Conservation (phyloP, 2,329 filamentous ascomycete species). For the Neofusicoccum sp. region DNA sequence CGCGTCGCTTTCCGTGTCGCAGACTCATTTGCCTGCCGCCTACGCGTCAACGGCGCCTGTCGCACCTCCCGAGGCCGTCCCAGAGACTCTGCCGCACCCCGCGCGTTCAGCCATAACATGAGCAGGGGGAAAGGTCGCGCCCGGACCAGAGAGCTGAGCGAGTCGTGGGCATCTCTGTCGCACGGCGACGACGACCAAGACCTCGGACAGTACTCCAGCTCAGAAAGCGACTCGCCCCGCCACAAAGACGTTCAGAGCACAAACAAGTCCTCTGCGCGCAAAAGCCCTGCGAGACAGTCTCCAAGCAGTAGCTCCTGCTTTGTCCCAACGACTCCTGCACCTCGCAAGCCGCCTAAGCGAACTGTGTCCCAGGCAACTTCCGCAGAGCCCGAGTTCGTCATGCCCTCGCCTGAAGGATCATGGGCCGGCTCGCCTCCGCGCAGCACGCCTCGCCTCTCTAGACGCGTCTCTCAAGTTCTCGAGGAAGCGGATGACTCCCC, state of each 20-base stretch:
- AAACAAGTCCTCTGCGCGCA: neutral
- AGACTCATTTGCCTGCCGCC: neutral
- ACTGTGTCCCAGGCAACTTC: slow-evolving; percentile 22
- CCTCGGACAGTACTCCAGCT: slow-evolving; percentile 21
- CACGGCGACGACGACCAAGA: slow-evolving; percentile 23
- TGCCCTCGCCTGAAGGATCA: slow-evolving; percentile 37
- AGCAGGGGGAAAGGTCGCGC: slow-evolving; percentile 19
- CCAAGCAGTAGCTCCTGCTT: slow-evolving; percentile 15
- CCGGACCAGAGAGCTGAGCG: slow-evolving; percentile 23
- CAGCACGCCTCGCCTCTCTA: neutral
- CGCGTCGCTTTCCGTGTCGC: neutral
- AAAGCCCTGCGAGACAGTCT: neutral
- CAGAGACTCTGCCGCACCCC: neutral
- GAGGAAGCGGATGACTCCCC: neutral
- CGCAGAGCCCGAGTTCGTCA: slow-evolving; percentile 42
- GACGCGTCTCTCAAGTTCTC: neutral
- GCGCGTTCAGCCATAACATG: neutral
- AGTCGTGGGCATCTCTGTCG: slow-evolving; percentile 35
- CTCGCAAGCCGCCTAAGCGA: neutral
- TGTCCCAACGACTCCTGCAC: slow-evolving; percentile 15
- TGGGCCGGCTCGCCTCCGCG: slow-evolving; percentile 18
- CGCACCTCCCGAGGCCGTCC: neutral
- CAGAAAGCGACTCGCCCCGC: neutral
- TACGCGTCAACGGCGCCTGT: neutral
- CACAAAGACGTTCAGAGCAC: neutral